These are phyloP conservation scores for Metarhizium guizhouense DNA, from an alignment of 2,329 filamentous ascomycete genomes.

Conservation along the genomic window DNA sequence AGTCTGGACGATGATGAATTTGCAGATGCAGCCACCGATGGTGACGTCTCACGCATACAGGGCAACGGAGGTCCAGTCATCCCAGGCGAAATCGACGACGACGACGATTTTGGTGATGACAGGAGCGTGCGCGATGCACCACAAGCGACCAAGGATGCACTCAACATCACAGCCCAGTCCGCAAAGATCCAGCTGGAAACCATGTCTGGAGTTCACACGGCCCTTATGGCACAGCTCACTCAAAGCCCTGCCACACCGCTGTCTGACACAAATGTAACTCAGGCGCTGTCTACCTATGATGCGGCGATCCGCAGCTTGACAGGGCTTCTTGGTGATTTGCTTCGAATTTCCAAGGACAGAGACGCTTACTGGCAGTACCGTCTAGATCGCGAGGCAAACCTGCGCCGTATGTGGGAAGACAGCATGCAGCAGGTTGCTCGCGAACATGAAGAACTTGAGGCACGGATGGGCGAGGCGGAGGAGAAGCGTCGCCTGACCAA, in stretches of 20 bases:
- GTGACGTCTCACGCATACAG: slow-evolving; percentile 27
- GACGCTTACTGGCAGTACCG: slow-evolving; percentile 97
- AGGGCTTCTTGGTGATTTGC: slow-evolving; percentile 71
- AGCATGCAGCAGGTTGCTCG: slow-evolving; percentile 96
- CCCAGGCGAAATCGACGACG: slow-evolving; percentile 45
- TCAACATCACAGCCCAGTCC: slow-evolving; percentile 95
- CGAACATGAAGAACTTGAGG: slow-evolving; percentile 88
- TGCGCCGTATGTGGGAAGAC: slow-evolving; percentile 96
- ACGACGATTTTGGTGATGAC: slow-evolving; percentile 65
- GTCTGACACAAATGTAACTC: slow-evolving; percentile 65
- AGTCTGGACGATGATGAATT: slow-evolving; percentile 46
- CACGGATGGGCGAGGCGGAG: slow-evolving; percentile 79
- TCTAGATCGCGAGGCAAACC: slow-evolving; percentile 80
- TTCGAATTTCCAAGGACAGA: slow-evolving; percentile 87
- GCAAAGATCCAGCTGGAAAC: slow-evolving; percentile 88
- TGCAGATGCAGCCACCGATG: slow-evolving; percentile 37
- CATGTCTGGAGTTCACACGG: slow-evolving; percentile 75
- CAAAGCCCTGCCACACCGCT: slow-evolving; percentile 63
- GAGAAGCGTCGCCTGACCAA: slow-evolving; percentile 85
- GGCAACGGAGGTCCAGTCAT: slow-evolving; percentile 25
- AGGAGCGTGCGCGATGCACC: slow-evolving; percentile 68
- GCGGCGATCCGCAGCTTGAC: slow-evolving; percentile 82
- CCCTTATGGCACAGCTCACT: slow-evolving; percentile 58
- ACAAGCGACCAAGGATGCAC: slow-evolving; percentile 77
- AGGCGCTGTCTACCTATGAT: slow-evolving; percentile 80